A percentile compares a stretch with the other conserved stretches of the same genome.
Conservation (phyloP, 495 filamentous ascomycete species). For the Cryomyces minteri region DNA sequence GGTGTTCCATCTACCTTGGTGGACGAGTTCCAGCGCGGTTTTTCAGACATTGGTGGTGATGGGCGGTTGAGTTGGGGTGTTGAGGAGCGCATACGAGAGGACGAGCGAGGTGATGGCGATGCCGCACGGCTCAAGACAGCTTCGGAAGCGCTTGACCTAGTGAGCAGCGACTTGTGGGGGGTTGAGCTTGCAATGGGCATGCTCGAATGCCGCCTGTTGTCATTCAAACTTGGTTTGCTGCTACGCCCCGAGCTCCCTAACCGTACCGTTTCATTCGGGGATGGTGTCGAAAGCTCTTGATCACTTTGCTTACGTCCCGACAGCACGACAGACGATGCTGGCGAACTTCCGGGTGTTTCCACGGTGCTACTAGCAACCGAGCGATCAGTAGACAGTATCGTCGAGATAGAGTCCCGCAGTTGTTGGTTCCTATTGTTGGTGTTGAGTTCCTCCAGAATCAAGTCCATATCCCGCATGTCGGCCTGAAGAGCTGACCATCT, state of each 20-base stretch:
- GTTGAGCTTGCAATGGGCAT: conserved; percentile 21
- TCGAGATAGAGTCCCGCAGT: conserved; percentile 84
- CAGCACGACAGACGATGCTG: conserved; percentile 64
- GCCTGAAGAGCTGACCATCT: conserved; percentile 60
- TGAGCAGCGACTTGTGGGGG: conserved; percentile 18
- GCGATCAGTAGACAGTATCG: conserved; percentile 70
- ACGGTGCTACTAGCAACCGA: conserved; percentile 52
- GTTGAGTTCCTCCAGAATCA: conserved; percentile 53
- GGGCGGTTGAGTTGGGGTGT: not conserved
- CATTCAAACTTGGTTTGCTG: not conserved
- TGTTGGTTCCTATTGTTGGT: conserved; percentile 36
- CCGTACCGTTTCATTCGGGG: conserved; percentile 1
- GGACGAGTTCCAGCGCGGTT: conserved; percentile 66
- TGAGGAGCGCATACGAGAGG: conserved; percentile 9
- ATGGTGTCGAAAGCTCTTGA: conserved; percentile 8
- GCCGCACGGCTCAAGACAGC: conserved; percentile 10
- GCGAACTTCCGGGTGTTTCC: conserved; percentile 75
- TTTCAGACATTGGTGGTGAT: conserved; percentile 28
- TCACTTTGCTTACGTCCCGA: conserved; percentile 19
- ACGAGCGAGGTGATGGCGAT: conserved; percentile 13
- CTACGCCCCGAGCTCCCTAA: not conserved
- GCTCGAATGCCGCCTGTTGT: conserved; percentile 10
- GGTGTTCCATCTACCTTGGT: conserved; percentile 26
- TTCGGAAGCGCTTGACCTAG: conserved; percentile 11
- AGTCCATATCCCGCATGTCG: conserved; percentile 58